phyloP scores from a whole-genome alignment of 202 grass and related monocot genomes.

The Schoenoplectus tabernaemontani region DNA sequence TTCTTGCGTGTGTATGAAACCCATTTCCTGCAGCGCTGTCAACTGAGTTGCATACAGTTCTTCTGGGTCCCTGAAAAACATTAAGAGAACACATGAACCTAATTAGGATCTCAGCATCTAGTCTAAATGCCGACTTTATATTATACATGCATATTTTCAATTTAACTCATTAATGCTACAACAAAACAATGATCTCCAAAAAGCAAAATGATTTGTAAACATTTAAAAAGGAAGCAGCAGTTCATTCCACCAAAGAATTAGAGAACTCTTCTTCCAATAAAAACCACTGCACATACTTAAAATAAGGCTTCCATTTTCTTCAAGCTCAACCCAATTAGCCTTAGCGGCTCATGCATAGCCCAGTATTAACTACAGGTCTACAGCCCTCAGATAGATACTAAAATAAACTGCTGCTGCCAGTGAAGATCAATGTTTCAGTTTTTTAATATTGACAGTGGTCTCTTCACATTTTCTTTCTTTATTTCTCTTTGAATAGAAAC shows the following conservation, averaged over 20 bases:
- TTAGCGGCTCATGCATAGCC: background rate
- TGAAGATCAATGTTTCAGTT: too few species aligned
- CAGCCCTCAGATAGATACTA: background rate
- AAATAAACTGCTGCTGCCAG: background rate
- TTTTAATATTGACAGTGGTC: too few species aligned
- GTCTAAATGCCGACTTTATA: background rate
- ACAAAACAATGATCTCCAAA: background rate
- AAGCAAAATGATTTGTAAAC: background rate
- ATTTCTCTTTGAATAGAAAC: too few species aligned
- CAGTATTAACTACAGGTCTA: background rate
- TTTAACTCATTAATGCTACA: background rate
- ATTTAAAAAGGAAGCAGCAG: background rate
- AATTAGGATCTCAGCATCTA: background rate
- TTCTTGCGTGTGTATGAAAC: constrained; percentile 64
- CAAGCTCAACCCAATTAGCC: background rate
- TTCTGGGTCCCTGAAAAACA: constrained; percentile 70
- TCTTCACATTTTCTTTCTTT: too few species aligned
- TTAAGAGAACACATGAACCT: background rate
- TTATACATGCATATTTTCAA: background rate
- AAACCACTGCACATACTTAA: background rate
- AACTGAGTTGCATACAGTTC: constrained; percentile 75
- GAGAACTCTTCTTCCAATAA: background rate
- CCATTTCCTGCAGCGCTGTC: constrained; percentile 84
- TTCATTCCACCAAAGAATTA: background rate
- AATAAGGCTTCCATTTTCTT: background rate